A percentile compares a stretch with the other conserved stretches of the same genome.
These are phyloP conservation scores for Hypocreales sp. DNA, from an alignment of 2,329 filamentous ascomycete species.

Conservation along the genomic window DNA sequence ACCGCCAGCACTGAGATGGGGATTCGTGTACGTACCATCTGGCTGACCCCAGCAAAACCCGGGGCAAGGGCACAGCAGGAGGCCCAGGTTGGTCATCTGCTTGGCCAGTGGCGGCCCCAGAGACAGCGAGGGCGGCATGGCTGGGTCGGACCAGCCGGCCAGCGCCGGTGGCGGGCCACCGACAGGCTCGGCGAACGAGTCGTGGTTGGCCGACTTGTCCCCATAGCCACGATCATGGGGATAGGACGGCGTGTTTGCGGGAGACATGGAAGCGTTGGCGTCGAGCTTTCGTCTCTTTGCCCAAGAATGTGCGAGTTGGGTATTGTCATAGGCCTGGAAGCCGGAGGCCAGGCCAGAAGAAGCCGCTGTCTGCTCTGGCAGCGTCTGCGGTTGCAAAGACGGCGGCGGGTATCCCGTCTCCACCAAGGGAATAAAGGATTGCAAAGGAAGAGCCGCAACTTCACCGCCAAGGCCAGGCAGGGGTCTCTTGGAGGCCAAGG, in stretches of 20 bases:
- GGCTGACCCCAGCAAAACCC: constrained; percentile 10
- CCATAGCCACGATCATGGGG: constrained; percentile 12
- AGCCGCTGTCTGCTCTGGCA: constrained; percentile 12
- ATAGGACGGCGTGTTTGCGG: constrained; percentile 7
- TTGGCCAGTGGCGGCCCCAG: constrained; percentile 11
- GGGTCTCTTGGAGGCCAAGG: constrained; percentile 14
- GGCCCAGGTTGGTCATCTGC: constrained; percentile 13
- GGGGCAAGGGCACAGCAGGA: constrained; percentile 17
- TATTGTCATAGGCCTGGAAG: constrained; percentile 13
- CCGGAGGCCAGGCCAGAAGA: constrained; percentile 17
- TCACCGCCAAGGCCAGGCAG: constrained; percentile 11
- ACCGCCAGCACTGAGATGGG: background rate
- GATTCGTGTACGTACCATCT: constrained; percentile 19
- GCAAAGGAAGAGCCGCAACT: constrained; percentile 8
- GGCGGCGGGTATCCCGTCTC: constrained; percentile 10
- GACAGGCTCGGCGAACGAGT: constrained; percentile 7
- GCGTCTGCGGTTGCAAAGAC: constrained; percentile 10
- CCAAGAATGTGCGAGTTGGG: constrained; percentile 9
- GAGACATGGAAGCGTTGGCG: constrained; percentile 16
- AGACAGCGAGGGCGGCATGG: constrained; percentile 8
- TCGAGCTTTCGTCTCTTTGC: constrained; percentile 17
- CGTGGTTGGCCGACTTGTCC: constrained; percentile 14
- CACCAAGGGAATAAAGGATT: constrained; percentile 7
- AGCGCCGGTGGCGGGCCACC: constrained; percentile 7
- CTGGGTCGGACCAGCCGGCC: constrained; percentile 8